Percentiles rank a stretch among this genome's conserved stretches.
These are phyloP conservation scores for Wickerhamiella occidentalis DNA, from an alignment of 805 yeast genomes.

Conservation along the genomic window DNA sequence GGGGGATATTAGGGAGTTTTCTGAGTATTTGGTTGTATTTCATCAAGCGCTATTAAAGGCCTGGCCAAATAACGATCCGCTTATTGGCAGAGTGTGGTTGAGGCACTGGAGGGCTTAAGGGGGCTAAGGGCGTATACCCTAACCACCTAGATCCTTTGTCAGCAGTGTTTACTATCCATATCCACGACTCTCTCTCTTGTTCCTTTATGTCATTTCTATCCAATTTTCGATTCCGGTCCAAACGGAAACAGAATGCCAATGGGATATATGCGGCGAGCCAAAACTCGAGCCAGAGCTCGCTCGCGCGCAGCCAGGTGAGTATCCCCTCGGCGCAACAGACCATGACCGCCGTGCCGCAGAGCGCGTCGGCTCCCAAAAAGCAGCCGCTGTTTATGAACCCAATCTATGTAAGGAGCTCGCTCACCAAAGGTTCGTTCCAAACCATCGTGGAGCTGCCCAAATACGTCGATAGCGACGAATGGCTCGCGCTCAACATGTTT, in stretches of 20 bases:
- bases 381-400: conserved; percentile 70
- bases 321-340: neutral
- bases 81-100: too few relatives aligned
- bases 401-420: conserved; percentile 85
- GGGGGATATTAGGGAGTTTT: neutral
- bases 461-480: conserved; percentile 87
- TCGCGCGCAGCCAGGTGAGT: conserved; percentile 6
- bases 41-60: too few relatives aligned
- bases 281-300: conserved; percentile 11
- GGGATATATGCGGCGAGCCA: conserved; percentile 10
- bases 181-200: neutral
- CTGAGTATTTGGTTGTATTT: neutral
- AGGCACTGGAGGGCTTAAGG: too few relatives aligned
- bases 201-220: conserved; percentile 12
- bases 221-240: conserved; percentile 14
- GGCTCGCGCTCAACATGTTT: conserved; percentile 89
- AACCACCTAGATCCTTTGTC: too few relatives aligned
- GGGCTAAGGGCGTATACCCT: too few relatives aligned
- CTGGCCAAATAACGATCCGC: too few relatives aligned
- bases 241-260: conserved; percentile 5
- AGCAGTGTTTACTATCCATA: neutral
- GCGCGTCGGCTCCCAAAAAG: conserved; percentile 10
- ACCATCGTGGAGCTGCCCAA: conserved; percentile 92
- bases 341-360: neutral
- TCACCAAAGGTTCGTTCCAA: conserved; percentile 92